Conservation (phyloP, 2,329 filamentous ascomycete genomes). For the Trichoderma sp. region DNA sequence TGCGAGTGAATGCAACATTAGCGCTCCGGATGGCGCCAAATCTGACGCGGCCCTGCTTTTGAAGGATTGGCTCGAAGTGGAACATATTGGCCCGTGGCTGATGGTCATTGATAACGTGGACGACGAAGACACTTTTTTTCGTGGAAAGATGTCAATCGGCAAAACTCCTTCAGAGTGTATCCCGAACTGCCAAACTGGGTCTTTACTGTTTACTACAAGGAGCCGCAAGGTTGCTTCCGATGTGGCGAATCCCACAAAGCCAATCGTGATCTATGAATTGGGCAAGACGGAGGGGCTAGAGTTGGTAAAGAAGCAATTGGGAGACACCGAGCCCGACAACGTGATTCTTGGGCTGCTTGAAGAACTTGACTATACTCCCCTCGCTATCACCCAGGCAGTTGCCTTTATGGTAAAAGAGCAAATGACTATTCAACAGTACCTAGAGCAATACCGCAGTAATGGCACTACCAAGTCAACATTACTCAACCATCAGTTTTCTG, state of each 20-base stretch:
- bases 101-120: conserved; percentile 19
- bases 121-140: neutral
- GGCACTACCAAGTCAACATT: conserved; percentile 2
- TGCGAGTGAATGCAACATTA: conserved; percentile 8
- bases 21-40: neutral
- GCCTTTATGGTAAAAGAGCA: conserved; percentile 5
- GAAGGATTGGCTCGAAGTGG: conserved; percentile 16
- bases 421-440: neutral
- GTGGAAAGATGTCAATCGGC: neutral
- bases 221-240: conserved; percentile 6
- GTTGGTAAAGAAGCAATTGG: conserved; percentile 1
- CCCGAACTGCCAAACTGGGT: neutral
- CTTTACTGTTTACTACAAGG: conserved; percentile 9
- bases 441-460: conserved; percentile 5
- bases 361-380: conserved; percentile 3
- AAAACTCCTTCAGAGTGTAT: conserved; percentile 18
- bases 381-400: conserved; percentile 15
- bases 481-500: conserved; percentile 11
- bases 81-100: conserved; percentile 1
- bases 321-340: neutral
- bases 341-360: neutral
- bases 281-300: neutral
- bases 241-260: neutral
- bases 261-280: neutral
- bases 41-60: conserved; percentile 1